Evolutionary conservation across 106 monocot species (phyloP).

Genomic region (Chionographis japonica): DNA sequence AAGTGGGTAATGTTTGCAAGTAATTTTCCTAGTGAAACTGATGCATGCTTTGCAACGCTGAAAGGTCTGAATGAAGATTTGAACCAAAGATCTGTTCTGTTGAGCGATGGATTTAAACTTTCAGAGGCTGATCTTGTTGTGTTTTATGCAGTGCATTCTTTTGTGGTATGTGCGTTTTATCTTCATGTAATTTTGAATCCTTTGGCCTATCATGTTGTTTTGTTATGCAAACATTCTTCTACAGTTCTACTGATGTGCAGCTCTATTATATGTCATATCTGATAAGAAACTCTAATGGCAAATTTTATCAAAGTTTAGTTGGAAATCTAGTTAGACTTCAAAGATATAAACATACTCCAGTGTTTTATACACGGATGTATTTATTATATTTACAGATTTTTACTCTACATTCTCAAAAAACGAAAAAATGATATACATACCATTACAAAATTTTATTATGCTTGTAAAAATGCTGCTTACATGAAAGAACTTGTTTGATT

Average conservation of each 20-base stretch:
- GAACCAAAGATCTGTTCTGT: constrained; percentile 48
- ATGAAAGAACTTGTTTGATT: no score
- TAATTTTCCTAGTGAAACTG: constrained; percentile 36
- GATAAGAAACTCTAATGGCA: no score
- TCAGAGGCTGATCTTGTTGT: constrained; percentile 79
- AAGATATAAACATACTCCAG: no score
- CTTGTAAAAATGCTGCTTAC: no score
- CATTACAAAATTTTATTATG: no score
- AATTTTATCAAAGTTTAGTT: no score
- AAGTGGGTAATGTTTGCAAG: constrained; percentile 71
- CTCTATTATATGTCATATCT: no score
- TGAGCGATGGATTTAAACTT: constrained; percentile 56
- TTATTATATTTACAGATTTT: background rate
- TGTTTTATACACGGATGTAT: background rate
- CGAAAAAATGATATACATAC: no score
- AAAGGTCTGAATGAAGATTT: constrained; percentile 62
- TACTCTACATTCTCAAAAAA: no score
- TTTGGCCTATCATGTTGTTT: background rate
- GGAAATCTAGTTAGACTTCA: no score
- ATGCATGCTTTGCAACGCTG: constrained; percentile 23
- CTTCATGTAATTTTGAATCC: background rate
- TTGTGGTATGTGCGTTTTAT: constrained; percentile 44
- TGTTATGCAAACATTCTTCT: background rate
- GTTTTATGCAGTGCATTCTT: constrained; percentile 61
- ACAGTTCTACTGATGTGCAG: no score